Base-by-base conservation (phyloP, 352 stramenopile genomes). In the Pythium pyrilobum region DNA sequence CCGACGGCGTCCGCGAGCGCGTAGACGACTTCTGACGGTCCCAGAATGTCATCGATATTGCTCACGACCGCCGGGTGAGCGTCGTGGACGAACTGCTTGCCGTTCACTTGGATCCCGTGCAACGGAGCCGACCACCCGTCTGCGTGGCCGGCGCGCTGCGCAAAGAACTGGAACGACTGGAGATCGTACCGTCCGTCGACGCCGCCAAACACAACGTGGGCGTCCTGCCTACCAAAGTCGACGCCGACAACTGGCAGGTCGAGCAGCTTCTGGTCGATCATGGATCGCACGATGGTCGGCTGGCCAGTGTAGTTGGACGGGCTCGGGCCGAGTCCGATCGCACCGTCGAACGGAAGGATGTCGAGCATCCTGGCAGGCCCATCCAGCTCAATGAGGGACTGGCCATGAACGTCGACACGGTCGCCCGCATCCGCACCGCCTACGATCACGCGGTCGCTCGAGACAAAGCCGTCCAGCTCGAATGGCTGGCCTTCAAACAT, bases 401-500 rank as follows among this genome's bases (percentile, higher is more conserved):
- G 44, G 24, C 37, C 24, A 15, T 45, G 45, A 4, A 34, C 34
- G 9, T 37, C 18, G 1, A 43, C 18, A 6, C 28, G 28, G 16
- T 16, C 9, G 3, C 15, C 5, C 12, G n/a, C 27, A 8, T 32
- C 20, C 9, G n/a, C 28, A 21, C 18, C 38, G 11, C 32, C 37
- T 2, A 63, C 11, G 9, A 34, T 24, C 4, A 63, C 12, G 20
- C 48, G 29, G 33, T 63, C 55, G 0, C 12, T 15, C 3, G 55
- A 63, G 4, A 57, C 46, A 25, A 63, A 57, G 2, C 55, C 55
- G 2, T 51, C 28, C 12, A 62, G 2, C 28, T 58, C 51, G 9
- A 48, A 40, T 4, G 25, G 27, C 27, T 25, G 24, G 20, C 39
- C 49, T 33, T 59, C 21, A 10, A 9, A 13, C 3, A 34, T 21